phyloP scores from a whole-genome alignment of 257 asterid species.

The Gentiana dahurica region DNA sequence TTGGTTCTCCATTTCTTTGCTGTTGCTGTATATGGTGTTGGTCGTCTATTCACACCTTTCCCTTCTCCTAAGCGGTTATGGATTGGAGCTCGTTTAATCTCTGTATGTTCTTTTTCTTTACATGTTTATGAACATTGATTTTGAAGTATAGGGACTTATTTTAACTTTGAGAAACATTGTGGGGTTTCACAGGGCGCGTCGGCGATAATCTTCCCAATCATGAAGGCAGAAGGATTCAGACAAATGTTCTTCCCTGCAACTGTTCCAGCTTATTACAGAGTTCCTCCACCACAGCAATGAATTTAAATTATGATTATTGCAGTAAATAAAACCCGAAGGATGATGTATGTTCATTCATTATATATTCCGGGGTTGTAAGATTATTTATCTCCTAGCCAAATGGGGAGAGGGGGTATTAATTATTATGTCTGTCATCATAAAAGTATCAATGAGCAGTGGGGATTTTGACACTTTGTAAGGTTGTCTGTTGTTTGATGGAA shows the following conservation, averaged over 20 bases:
- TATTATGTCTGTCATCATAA: no score
- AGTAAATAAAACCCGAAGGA: no score
- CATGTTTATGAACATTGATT: no score
- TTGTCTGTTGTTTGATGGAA: no score
- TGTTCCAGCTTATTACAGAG: conserved; percentile 26
- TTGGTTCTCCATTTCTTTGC: conserved; percentile 41
- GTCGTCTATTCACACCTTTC: conserved; percentile 37
- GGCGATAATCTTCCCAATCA: conserved; percentile 32
- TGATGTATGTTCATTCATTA: no score
- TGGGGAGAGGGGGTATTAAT: no score
- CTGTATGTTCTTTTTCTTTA: conserved; percentile 13
- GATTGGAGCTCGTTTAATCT: conserved; percentile 36
- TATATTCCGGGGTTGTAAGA: no score
- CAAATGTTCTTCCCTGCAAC: conserved; percentile 43
- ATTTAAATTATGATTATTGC: not conserved
- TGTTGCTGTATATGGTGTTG: conserved; percentile 36
- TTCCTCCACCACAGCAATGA: conserved; percentile 17
- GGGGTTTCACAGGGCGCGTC: conserved; percentile 23
- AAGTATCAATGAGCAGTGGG: no score
- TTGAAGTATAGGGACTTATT: no score
- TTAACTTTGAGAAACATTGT: no score
- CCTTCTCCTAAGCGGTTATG: conserved; percentile 38
- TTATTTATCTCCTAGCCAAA: no score
- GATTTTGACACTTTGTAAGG: no score
- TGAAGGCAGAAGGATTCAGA: conserved; percentile 35